These are phyloP conservation scores for Malus hybrid DNA, from an alignment of 331 rosid genomes.

Conservation along the genomic window DNA sequence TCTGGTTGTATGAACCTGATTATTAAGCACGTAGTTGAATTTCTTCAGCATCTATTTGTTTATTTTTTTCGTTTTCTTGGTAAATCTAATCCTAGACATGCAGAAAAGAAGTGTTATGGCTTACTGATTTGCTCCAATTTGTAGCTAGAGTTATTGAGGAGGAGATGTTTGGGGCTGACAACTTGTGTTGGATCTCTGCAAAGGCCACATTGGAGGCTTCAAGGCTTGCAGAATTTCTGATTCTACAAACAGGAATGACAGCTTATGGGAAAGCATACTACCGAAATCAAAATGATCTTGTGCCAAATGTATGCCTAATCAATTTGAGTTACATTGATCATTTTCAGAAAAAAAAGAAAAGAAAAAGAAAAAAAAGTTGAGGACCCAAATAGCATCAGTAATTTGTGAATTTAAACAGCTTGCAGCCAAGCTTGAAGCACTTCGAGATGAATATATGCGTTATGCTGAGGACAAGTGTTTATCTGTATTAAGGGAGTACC, in stretches of 20 bases:
- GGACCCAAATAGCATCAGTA: neutral
- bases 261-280: conserved; percentile 93
- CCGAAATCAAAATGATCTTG: conserved; percentile 72
- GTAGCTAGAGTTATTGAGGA: conserved; percentile 95
- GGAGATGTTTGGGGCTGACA: conserved; percentile 92
- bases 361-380: neutral
- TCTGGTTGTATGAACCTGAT: neutral
- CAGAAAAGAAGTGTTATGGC: neutral
- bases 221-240: conserved; percentile 74
- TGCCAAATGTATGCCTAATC: conserved; percentile 67
- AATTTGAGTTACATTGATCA: conserved; percentile 11
- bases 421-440: conserved; percentile 85
- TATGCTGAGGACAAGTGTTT: conserved; percentile 73
- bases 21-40: neutral
- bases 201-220: conserved; percentile 84
- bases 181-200: conserved; percentile 92
- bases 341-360: too few species aligned
- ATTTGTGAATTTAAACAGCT: conserved; percentile 42
- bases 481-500: conserved; percentile 62
- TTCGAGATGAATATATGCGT: conserved; percentile 91
- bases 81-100: neutral
- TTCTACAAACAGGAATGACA: conserved; percentile 97
- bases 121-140: conserved; percentile 7
- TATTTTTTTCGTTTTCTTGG: neutral
- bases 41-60: neutral